Evolutionary conservation across 768 basidiomycete genomes (phyloP), one percentile per base, ranked within the genome.

Genomic region (Polyporus arcularius): DNA sequence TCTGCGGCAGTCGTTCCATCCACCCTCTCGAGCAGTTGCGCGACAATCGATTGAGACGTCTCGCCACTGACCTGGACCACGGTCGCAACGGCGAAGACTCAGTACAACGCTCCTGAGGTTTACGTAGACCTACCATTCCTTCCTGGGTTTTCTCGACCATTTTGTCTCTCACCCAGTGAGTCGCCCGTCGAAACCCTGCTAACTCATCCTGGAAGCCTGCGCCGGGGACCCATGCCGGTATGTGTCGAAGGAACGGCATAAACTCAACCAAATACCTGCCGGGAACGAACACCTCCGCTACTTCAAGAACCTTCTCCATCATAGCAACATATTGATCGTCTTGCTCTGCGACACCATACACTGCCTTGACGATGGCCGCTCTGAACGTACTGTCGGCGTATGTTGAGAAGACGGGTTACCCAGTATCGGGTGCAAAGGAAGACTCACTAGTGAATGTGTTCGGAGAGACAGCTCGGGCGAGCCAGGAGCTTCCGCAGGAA

Each of bases 241-340:
- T 30, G 26, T 65, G 55, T 35, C 57, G 46, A 7, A 67, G 57
- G 12, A 64, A 53, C 1, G 75, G 74, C 3, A 75, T 57, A 1
- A 67, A 30, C 45, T 74, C 71, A 15, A 73, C 70, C 5, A 71
- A 53, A 55, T 64, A 70, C 9, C 60, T 63, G 15, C 65, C 66
- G 4, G 69, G 67, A 8, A 42, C 53, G 2, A 61, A 50, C 4
- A 61, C 55, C 49, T 65, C 67, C 5, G 66, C 62, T 28, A 72
- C 66, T 8, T 65, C 63, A 60, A 72, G 66, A 1, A 71, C 69
- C 3, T 65, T 57, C 40, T 72, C 65, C 4, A 68, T 58, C 11
- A 67, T 46, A 16, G 4, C 16, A 8, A 45, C 21, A 16, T 16
- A n/a, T n/a, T 16, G 43, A 8, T 45, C 43, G 2, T 50, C 26